Evolutionary conservation across 2,329 filamentous ascomycete genomes (phyloP), one percentile per base, ranked within the genome.

Genomic region (Hypocreales sp.): DNA sequence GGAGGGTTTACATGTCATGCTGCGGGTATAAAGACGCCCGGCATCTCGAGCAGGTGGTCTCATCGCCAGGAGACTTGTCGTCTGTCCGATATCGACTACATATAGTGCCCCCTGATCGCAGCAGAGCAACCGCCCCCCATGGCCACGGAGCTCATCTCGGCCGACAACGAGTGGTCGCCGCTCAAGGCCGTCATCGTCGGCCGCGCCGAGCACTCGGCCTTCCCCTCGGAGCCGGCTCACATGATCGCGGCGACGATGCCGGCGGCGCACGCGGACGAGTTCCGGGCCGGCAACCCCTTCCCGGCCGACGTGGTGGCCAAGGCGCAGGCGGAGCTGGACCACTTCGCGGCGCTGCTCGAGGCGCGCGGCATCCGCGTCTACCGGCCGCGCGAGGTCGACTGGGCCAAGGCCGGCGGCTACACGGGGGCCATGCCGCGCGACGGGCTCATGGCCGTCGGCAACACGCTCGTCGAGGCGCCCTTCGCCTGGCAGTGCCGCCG

Each of bases 161-260:
- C 26, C 18, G 16, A 24, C 16, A 23, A 31, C 22, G 29, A 27
- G 17, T 31, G 29, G 29, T 31, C 29, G 20, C 29, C 29, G 1
- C 25, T 31, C 17, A 27, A 27, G 22, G 25, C 29, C 20, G 29
- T 31, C 25, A 27, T 27, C 14, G 29, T 31, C 4, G 29, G 29
- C 8, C 29, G 29, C 17, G 29, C 29, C 15, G 29, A 31, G 18
- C 17, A 27, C 10, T 31, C 25, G 5, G 25, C 29, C 7, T 31
- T 31, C n/a, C 29, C 29, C 4, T 25, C 29, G 8, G 29, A 27
- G 12, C 18, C 21, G 10, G 16, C 22, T 20, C 25, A 27, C n/a
- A 31, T 31, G 29, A 27, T 31, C 1, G 25, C 22, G 3, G 25
- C 29, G 5, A 31, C 29, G 10, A 31, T 29, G 28, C 19, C 28